Evolutionary conservation across 208 protist genomes (phyloP), one percentile per base, ranked within the genome.

Genomic region (Endotrypanum monterogeii): DNA sequence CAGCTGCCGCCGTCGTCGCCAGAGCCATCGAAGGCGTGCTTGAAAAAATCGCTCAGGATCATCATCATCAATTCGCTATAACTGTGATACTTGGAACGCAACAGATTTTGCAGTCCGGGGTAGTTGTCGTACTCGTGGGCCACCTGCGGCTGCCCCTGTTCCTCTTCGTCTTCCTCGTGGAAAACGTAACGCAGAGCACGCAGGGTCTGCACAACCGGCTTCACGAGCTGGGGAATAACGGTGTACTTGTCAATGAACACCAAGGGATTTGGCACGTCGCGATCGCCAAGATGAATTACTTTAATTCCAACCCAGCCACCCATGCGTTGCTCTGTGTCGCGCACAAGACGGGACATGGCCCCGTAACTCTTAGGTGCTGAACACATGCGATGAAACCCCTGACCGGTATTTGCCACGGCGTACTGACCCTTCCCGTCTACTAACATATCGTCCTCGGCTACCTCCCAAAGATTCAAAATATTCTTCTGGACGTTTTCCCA

Each of bases 241-340:
- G 98, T 99, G 86, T 99, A 99, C 79, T 99, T 99, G 73, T 99
- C 98, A 71, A 99, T 99, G 83, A 99, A 99, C 37, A 99, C 94
- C 1, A 99, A 84, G 9, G 98, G 96, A 67, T 99, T 99, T 18
- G 98, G 98, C 52, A 99, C 98, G 73, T 99, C 98, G 54, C 91
- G 84, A 80, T 99, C 98, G 66, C 98, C 98, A 25, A 99, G 79
- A 76, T 99, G 98, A 63, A 99, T 97, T 1, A 99, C 98, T 57
- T 94, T 96, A 51, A 96, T 98, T 11, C 98, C 98, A 6, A 99
- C 88, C 98, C 98, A 99, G 25, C 91, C 85, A 48, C 93, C 92
- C 63, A 98, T 83, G 39, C 83, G 66, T 46, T 79, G 48, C 74
- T 99, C 88, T 23, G 94, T 86, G 35, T 93, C 67, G 54, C 62